These are phyloP conservation scores for Mediolabrus comicus DNA, from an alignment of 108 stramenopile genomes.

Conservation along the genomic window DNA sequence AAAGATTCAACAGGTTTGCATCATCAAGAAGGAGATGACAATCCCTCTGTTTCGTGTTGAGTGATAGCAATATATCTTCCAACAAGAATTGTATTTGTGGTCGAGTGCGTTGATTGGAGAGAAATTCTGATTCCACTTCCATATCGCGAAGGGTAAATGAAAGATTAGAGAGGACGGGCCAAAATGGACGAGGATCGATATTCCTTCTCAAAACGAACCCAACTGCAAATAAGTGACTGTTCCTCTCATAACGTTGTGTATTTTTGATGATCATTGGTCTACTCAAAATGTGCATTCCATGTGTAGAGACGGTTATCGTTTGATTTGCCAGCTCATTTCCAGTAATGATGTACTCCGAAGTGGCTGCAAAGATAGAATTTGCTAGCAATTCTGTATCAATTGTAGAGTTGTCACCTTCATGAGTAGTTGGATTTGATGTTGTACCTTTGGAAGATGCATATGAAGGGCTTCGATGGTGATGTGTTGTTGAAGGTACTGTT, in stretches of 20 bases:
- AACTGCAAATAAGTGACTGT: constrained; percentile 75
- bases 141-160: constrained; percentile 67
- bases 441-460: constrained; percentile 23
- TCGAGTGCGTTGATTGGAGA: constrained; percentile 47
- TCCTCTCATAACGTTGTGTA: constrained; percentile 69
- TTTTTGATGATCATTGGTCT: constrained; percentile 68
- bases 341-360: constrained; percentile 82
- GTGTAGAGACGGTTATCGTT: constrained; percentile 73
- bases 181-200: constrained; percentile 71
- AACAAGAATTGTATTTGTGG: constrained; percentile 58
- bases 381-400: constrained; percentile 32
- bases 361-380: constrained; percentile 76
- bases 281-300: constrained; percentile 76
- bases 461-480: constrained; percentile 20
- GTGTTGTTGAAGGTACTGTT: constrained; percentile 1
- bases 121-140: constrained; percentile 75
- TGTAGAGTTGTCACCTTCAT: constrained; percentile 32
- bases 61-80: constrained; percentile 64
- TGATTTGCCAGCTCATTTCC: constrained; percentile 78
- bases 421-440: neutral
- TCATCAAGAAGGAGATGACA: constrained; percentile 70
- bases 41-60: constrained; percentile 65
- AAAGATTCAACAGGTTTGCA: constrained; percentile 73
- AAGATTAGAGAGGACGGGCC: constrained; percentile 65
- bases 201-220: constrained; percentile 73